Conservation (phyloP, 2,329 filamentous ascomycete species). For the Trichoderma gracile region DNA sequence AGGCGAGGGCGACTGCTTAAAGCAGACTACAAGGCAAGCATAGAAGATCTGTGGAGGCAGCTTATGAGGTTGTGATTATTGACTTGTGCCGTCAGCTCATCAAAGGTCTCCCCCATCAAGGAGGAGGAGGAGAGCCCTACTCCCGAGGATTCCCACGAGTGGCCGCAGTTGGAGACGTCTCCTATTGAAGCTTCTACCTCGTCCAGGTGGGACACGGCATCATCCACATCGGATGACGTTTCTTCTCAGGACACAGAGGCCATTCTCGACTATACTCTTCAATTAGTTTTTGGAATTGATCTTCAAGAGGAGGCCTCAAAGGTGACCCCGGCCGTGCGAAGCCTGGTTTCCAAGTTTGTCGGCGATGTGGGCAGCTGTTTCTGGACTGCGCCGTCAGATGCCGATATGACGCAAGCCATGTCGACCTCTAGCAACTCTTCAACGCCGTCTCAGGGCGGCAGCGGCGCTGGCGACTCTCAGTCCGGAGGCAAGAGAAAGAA, state of each 20-base stretch:
- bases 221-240: conserved; percentile 36
- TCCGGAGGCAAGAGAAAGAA: conserved; percentile 42
- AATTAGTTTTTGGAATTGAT: conserved; percentile 43
- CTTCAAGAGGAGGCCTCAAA: conserved; percentile 40
- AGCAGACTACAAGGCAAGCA: conserved; percentile 23
- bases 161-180: conserved; percentile 25
- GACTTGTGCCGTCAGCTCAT: conserved; percentile 23
- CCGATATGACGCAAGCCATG: conserved; percentile 36
- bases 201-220: conserved; percentile 30
- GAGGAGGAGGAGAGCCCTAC: conserved; percentile 26
- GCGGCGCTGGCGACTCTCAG: conserved; percentile 30
- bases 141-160: conserved; percentile 23
- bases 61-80: conserved; percentile 13
- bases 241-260: conserved; percentile 40
- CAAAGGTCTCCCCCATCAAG: conserved; percentile 23
- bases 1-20: conserved; percentile 12
- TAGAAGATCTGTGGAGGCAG: conserved; percentile 3
- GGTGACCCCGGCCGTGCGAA: conserved; percentile 34
- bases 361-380: conserved; percentile 39
- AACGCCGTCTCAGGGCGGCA: conserved; percentile 36
- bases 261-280: conserved; percentile 41
- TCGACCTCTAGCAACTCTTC: conserved; percentile 38
- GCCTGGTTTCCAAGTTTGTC: conserved; percentile 38
- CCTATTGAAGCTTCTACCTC: conserved; percentile 1
- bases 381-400: conserved; percentile 37